These are phyloP conservation scores for Endothia cerciana DNA, from an alignment of 2,329 filamentous ascomycete genomes.

Conservation along the genomic window DNA sequence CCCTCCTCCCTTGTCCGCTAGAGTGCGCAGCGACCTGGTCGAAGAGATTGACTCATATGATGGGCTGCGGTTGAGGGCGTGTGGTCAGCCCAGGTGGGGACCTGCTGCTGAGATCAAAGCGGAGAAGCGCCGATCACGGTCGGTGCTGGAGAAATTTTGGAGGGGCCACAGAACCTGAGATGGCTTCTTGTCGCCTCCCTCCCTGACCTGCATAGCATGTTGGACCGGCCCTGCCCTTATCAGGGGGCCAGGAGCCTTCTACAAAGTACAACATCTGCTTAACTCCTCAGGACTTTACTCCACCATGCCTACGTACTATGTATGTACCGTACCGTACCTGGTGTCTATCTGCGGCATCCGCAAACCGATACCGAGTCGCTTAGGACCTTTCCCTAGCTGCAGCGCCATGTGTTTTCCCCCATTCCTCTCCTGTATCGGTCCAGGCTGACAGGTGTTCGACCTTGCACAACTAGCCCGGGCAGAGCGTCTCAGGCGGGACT, in stretches of 20 bases:
- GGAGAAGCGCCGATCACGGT: constrained; percentile 13
- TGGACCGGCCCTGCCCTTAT: no score
- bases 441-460: neutral
- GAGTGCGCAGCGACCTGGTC: neutral
- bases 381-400: neutral
- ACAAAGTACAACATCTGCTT: no score
- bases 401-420: neutral
- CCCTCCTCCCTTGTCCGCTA: neutral
- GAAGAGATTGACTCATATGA: neutral
- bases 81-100: neutral
- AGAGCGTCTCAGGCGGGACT: no score
- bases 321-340: no score
- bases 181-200: no score
- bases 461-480: no score
- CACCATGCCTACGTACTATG: no score
- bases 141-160: constrained; percentile 8
- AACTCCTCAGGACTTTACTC: no score
- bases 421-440: neutral
- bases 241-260: no score
- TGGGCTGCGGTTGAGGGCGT: neutral
- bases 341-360: no score
- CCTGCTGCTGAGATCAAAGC: neutral
- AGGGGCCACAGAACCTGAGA: neutral
- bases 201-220: no score
- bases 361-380: no score